Evolutionary conservation across 2,329 filamentous ascomycete species (phyloP).

Genomic region (Pseudocercospora macadamiae): DNA sequence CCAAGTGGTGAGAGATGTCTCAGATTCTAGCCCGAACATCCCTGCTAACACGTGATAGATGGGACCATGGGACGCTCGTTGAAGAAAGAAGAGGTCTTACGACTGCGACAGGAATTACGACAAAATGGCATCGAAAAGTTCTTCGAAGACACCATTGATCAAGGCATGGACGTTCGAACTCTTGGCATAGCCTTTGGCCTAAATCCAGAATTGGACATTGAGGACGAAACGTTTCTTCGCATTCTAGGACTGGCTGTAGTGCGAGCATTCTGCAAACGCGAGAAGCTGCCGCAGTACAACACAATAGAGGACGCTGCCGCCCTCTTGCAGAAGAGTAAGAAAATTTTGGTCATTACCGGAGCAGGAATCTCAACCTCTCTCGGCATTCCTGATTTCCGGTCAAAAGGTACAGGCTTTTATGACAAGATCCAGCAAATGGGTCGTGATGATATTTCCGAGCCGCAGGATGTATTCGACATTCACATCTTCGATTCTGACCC

Average conservation of each 20-base stretch:
- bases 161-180: conserved; percentile 74
- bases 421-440: conserved; percentile 79
- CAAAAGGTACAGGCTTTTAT: conserved; percentile 89
- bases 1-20: not conserved
- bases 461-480: conserved; percentile 96
- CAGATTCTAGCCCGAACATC: not conserved
- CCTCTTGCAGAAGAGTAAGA: conserved; percentile 72
- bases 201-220: conserved; percentile 65
- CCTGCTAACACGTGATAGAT: conserved; percentile 21
- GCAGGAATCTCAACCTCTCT: conserved; percentile 96
- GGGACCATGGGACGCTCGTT: conserved; percentile 18
- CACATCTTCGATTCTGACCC: conserved; percentile 83
- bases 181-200: conserved; percentile 86
- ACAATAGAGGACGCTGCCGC: conserved; percentile 83
- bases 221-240: conserved; percentile 70
- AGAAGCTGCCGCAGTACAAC: conserved; percentile 79
- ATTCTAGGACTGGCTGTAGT: conserved; percentile 77
- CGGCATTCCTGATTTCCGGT: conserved; percentile 95
- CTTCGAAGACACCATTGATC: conserved; percentile 70
- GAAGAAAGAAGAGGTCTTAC: conserved; percentile 15
- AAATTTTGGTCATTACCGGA: conserved; percentile 92
- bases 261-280: conserved; percentile 78
- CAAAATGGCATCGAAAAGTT: conserved; percentile 78
- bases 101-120: conserved; percentile 55
- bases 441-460: conserved; percentile 62